A percentile compares a stretch with the other conserved stretches of the same genome.
phyloP scores from a whole-genome alignment of 352 stramenopile species.

The Globisporangium paddicum region DNA sequence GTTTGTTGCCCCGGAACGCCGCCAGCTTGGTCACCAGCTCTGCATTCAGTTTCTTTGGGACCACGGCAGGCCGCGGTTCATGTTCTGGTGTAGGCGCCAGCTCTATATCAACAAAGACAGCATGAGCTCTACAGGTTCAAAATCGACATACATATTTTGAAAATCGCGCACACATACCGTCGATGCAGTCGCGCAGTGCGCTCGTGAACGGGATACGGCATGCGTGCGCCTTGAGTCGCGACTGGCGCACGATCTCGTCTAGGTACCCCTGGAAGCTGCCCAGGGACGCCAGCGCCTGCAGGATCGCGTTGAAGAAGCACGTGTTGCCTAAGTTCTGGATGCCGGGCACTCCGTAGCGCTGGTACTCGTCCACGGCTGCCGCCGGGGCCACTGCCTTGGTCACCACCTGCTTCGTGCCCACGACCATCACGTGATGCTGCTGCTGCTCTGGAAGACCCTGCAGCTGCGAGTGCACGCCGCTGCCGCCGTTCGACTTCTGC shows the following conservation, averaged over 20 bases:
- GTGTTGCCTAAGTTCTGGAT: constrained; percentile 89
- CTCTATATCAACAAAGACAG: constrained; percentile 8
- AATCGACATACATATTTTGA: not conserved
- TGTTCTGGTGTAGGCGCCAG: constrained; percentile 26
- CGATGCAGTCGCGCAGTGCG: constrained; percentile 60
- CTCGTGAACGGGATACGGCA: constrained; percentile 56
- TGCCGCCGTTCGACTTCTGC: not conserved
- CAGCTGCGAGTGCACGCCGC: not conserved
- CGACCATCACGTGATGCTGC: not conserved
- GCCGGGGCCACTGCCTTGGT: not conserved
- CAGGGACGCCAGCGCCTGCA: constrained; percentile 78
- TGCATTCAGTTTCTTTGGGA: constrained; percentile 47
- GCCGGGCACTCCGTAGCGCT: constrained; percentile 41
- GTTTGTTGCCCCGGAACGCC: constrained; percentile 69
- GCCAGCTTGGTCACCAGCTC: constrained; percentile 54
- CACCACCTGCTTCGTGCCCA: not conserved
- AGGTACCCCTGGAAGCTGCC: constrained; percentile 68
- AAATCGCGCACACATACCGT: constrained; percentile 30
- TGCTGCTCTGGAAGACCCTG: not conserved
- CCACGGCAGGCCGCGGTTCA: constrained; percentile 30
- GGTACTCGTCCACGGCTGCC: constrained; percentile 4
- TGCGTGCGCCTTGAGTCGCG: constrained; percentile 23
- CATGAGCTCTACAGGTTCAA: not conserved
- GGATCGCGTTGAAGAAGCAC: constrained; percentile 89
- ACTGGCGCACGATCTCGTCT: constrained; percentile 43